These are phyloP conservation scores for Psilocybe subaeruginosa DNA, from an alignment of 768 basidiomycete genomes.

Conservation along the genomic window DNA sequence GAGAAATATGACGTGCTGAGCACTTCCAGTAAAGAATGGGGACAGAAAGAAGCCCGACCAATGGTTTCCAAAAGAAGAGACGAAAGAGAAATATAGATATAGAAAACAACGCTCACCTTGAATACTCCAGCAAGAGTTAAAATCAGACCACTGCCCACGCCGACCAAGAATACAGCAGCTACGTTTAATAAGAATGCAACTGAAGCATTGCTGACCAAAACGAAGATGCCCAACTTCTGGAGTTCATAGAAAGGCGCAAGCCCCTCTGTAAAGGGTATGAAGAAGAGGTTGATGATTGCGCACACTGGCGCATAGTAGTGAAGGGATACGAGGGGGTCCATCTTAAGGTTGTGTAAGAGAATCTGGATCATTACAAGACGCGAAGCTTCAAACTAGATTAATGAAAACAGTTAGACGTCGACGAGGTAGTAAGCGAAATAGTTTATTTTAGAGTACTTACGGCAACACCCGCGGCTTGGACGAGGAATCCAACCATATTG, in stretches of 20 bases:
- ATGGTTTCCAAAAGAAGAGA: background rate
- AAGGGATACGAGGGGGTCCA: constrained; percentile 94
- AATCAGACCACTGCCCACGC: constrained; percentile 85
- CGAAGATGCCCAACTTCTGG: constrained; percentile 60
- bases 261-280: constrained; percentile 91
- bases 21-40: background rate
- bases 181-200: constrained; percentile 91
- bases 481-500: constrained; percentile 84
- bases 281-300: constrained; percentile 81
- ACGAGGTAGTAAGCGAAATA: background rate
- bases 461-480: constrained; percentile 83
- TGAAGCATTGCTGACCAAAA: constrained; percentile 82
- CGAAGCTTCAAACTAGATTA: constrained; percentile 81
- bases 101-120: constrained; percentile 56
- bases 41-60: background rate
- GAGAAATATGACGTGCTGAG: background rate
- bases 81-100: background rate
- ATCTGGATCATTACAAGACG: constrained; percentile 97
- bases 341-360: constrained; percentile 92
- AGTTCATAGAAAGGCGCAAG: constrained; percentile 82
- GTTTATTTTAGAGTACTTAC: constrained; percentile 46
- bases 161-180: constrained; percentile 92
- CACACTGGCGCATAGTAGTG: constrained; percentile 98
- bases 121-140: constrained; percentile 94
- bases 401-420: background rate